Base-by-base conservation (phyloP, 805 yeast species). In the Metschnikowia shivogae region DNA sequence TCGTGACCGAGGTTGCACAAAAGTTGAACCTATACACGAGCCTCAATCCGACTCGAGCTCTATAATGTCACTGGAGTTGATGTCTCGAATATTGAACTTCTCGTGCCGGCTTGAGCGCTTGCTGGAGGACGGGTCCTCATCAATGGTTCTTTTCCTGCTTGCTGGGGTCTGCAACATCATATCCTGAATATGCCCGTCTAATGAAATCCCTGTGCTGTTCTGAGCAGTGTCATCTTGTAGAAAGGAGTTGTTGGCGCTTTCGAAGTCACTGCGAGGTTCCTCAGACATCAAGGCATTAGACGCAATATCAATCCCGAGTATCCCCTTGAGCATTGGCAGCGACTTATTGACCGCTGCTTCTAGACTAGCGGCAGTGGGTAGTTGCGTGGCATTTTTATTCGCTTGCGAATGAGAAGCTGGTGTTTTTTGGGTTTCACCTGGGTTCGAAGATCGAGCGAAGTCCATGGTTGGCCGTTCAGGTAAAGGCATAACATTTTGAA, bases 51-150 rank as follows among this genome's bases (percentile, higher is more conserved):
- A 32, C 37, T 53, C 57, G 7, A 54, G 45, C 41, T 54, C 56
- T 14, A 54, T 54, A 26, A 54, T 43, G n/a, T 52, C 48, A 10
- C 46, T 37, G 34, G 20, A 36, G 20, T 44, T 39, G 29, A 52
- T 44, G 19, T 36, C 42, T 13, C 43, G 38, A 6, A 53, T 48
- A 22, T 45, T 52, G n/a, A 32, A 35, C 32, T 46, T 51, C 26
- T 36, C 32, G 17, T 28, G 45, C 20, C 43, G 41, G 42, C 45
- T 49, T 27, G 47, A 38, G 31, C 48, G 32, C 35, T 49, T 52
- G 43, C 49, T 54, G 3, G 35, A 14, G 5, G 13, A 41, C 2
- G 37, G 9, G 9, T 29, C 39, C 20, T 38, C 53, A 4, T 50
- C 33, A 7, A 44, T 39, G 19, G 43, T 24, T 8, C 56, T 49